These are phyloP conservation scores for Aspergillus udagawae DNA, from an alignment of 2,329 filamentous ascomycete species.

Conservation along the genomic window DNA sequence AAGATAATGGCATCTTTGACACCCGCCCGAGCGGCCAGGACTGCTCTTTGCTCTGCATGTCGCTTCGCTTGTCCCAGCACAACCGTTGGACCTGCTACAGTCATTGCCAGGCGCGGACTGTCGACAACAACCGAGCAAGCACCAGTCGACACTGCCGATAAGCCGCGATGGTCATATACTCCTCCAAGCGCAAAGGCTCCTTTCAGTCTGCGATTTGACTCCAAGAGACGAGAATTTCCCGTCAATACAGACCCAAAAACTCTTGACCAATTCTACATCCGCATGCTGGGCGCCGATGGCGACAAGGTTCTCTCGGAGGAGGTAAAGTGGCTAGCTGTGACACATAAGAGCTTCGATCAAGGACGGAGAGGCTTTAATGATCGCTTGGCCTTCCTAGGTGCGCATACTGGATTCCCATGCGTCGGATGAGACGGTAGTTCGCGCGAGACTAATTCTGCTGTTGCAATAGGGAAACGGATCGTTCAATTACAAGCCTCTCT, in stretches of 20 bases:
- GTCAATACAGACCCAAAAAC: slow-evolving; percentile 70
- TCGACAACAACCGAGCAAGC: slow-evolving; percentile 27
- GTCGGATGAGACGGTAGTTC: not conserved
- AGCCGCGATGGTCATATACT: slow-evolving; percentile 68
- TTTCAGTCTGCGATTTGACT: slow-evolving; percentile 43
- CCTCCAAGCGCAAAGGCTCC: slow-evolving; percentile 67
- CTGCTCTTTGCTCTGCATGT: slow-evolving; percentile 29
- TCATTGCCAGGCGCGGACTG: slow-evolving; percentile 21
- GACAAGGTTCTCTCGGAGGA: slow-evolving; percentile 78
- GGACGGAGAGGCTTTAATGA: slow-evolving; percentile 93
- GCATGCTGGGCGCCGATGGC: slow-evolving; percentile 69
- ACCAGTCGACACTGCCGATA: slow-evolving; percentile 29
- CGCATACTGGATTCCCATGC: slow-evolving; percentile 15
- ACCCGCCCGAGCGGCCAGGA: slow-evolving; percentile 39
- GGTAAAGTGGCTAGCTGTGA: slow-evolving; percentile 93
- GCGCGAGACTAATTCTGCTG: slow-evolving; percentile 1
- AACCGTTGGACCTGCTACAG: slow-evolving; percentile 11
- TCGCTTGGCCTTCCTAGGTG: slow-evolving; percentile 83
- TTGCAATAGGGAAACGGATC: slow-evolving; percentile 56
- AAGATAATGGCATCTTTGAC: slow-evolving; percentile 47
- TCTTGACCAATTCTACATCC: slow-evolving; percentile 73
- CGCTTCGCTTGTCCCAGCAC: slow-evolving; percentile 20
- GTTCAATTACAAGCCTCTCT: slow-evolving; percentile 63
- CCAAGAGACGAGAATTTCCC: slow-evolving; percentile 47
- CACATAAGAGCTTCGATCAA: slow-evolving; percentile 97